Evolutionary conservation across 805 yeast genomes (phyloP), one percentile per base, ranked within the genome.

Genomic region (Candida nitratophila): DNA sequence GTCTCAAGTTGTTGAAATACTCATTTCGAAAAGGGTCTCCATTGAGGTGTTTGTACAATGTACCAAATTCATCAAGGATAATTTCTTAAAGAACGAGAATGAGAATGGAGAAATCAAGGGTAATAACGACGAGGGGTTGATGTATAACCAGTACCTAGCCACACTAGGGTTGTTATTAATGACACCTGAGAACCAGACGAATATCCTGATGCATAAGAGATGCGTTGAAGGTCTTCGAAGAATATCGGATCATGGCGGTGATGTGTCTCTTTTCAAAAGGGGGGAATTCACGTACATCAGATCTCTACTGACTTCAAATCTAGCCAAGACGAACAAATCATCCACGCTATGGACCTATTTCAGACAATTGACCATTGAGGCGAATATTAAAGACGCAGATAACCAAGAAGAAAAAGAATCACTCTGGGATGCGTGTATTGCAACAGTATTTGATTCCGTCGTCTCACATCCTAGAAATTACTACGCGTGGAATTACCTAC

Each of bases 401-500:
- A n/a, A n/a, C n/a, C n/a, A n/a, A n/a, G n/a, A n/a, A n/a, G n/a
- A n/a, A n/a, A n/a, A n/a, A n/a, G n/a, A n/a, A n/a, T n/a, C n/a
- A n/a, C n/a, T 26, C 14, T 30, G 33, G 15, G 11, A 4, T 29
- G 10, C 36, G 35, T 33, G 21, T 47, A 15, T 12, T 49, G 47
- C 46, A 4, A 40, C 50, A 1, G 61, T 74, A 1, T 43, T 60
- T 2, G 41, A 40, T 9, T 70, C 80, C 0, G 65, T 66, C 0
- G 53, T 47, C 21, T 47, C 54, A 12, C 81, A 76, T 50, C 70
- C 69, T 10, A 52, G 65, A 37, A 76, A 74, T 52, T 76, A 76
- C 51, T 75, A 74, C 44, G 76, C 79, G 0, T 66, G 73, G 67
- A 52, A 59, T n/a, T 22, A 22, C 11, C 15, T 37, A 3, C 29